Evolutionary conservation across 352 stramenopile species (phyloP).

Genomic region (Phytophthora pistaciae): DNA sequence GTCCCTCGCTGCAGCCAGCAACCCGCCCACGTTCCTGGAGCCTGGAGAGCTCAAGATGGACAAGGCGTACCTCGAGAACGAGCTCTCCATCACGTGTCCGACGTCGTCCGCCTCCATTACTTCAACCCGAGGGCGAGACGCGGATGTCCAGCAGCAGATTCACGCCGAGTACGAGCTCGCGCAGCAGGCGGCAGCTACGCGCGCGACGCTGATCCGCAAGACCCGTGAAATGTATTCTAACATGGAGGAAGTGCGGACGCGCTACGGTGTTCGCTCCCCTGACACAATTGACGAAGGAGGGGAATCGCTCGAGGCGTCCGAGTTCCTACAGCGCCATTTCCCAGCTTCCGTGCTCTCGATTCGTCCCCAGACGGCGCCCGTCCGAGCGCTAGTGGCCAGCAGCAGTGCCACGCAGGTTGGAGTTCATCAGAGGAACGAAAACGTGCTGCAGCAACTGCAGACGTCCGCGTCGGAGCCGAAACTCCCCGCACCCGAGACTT

Average conservation of each 20-base stretch:
- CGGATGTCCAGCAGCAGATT: constrained; percentile 54
- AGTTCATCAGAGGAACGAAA: constrained; percentile 5
- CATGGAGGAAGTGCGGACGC: constrained; percentile 33
- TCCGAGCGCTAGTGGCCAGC: constrained; percentile 12
- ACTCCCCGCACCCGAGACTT: constrained; percentile 10
- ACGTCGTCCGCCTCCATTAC: constrained; percentile 16
- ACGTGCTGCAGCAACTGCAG: constrained; percentile 2
- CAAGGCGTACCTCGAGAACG: constrained; percentile 65
- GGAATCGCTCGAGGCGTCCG: constrained; percentile 45
- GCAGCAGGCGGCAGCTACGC: constrained; percentile 49
- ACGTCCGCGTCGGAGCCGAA: constrained; percentile 22
- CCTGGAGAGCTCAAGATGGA: constrained; percentile 63
- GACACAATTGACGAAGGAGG: constrained; percentile 11
- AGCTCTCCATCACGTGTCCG: constrained; percentile 56
- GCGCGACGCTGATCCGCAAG: constrained; percentile 55
- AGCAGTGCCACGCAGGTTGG: constrained; percentile 14
- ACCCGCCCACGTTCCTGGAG: constrained; percentile 47
- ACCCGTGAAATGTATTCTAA: constrained; percentile 68
- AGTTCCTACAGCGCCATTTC: constrained; percentile 65
- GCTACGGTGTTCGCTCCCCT: constrained; percentile 10
- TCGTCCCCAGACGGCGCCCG: constrained; percentile 60
- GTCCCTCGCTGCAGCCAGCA: constrained; percentile 9
- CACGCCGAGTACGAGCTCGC: constrained; percentile 43
- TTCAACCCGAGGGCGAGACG: constrained; percentile 25
- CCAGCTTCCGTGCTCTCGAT: constrained; percentile 36